Base-by-base conservation (phyloP, 305 asterid species). In the Solanum hybrid region DNA sequence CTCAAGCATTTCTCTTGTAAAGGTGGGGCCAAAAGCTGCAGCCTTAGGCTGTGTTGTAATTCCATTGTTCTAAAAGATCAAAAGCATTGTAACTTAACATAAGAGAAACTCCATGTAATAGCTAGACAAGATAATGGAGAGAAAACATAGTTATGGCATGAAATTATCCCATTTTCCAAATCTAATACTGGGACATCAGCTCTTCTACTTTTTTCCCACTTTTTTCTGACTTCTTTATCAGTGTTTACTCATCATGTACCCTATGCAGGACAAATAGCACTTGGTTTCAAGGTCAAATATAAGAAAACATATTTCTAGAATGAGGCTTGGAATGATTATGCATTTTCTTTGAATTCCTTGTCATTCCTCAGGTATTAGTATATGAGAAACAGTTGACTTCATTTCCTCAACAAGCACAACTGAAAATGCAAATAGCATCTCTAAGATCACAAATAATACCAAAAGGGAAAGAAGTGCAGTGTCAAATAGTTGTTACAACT, bases 21-120 rank as follows among this genome's bases (percentile, higher is more conserved):
- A 26, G 90, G 91, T 29, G 90, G 38, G 82, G 88, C 79, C 79
- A 22, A 71, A 87, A 85, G 73, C 37, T 91, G 95, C 90, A 87
- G 84, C 89, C 89, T 89, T 87, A 86, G 64, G 64, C 91, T 42
- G 78, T 89, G 92, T 89, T 91, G 95, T 88, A 93, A 89, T 81
- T 92, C 94, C 96, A 94, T 92, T 89, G 88, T 88, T 88, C 90
- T 31, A 20, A 51, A 31, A 56, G 88, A 91, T 88, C 77, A 31
- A 31, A 56, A 20, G n/a, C 46, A 31, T 10, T 6, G 13, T 6
- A 6, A 85, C n/a, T 31, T 85, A 6, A 60, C 76, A 85, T 31
- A 31, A 20, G 31, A 56, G 14, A 20, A 84, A 56, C 73, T 85
- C 32, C 31, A 6, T 56, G 88, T 9, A 56, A 85, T 85, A 56